phyloP scores from a whole-genome alignment of 2,329 filamentous ascomycete genomes.

The Lojkania enalia region DNA sequence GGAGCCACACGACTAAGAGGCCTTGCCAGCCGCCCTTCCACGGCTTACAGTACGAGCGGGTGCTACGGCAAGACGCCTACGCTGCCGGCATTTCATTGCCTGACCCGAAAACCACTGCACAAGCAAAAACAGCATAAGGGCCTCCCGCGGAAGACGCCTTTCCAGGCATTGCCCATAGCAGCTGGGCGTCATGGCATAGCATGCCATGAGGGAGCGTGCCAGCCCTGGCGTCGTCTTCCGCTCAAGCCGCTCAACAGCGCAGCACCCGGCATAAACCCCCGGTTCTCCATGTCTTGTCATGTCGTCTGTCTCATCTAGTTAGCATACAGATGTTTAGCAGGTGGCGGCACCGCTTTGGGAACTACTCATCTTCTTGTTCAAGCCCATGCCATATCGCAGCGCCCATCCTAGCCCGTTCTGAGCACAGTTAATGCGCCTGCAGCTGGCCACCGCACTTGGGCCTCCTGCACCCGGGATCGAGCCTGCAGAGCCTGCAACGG shows the following conservation, averaged over 20 bases:
- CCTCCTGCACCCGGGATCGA: slow-evolving; percentile 34
- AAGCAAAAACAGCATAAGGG: slow-evolving; percentile 24
- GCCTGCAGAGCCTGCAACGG: slow-evolving; percentile 45
- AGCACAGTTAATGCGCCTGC: slow-evolving; percentile 38
- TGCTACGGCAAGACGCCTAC: slow-evolving; percentile 42
- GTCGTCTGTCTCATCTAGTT: slow-evolving; percentile 36
- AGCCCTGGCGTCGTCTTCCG: slow-evolving; percentile 6
- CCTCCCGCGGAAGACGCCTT: slow-evolving; percentile 28
- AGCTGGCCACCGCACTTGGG: slow-evolving; percentile 39
- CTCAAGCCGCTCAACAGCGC: slow-evolving; percentile 12
- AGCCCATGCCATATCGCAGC: slow-evolving; percentile 32
- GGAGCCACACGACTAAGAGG: slow-evolving; percentile 22
- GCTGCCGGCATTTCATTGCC: slow-evolving; percentile 38
- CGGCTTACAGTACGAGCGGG: slow-evolving; percentile 40
- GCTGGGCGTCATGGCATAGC: slow-evolving; percentile 27
- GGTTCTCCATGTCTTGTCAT: slow-evolving; percentile 28
- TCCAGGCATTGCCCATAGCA: slow-evolving; percentile 33
- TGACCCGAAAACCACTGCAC: slow-evolving; percentile 34
- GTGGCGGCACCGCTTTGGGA: slow-evolving; percentile 41
- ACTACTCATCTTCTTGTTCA: slow-evolving; percentile 29
- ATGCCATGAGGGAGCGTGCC: slow-evolving; percentile 16
- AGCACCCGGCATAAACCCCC: slow-evolving; percentile 29
- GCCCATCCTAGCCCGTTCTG: slow-evolving; percentile 37
- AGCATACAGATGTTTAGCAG: slow-evolving; percentile 35
- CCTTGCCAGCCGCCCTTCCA: slow-evolving; percentile 28